These are phyloP conservation scores for Chiua virens DNA, from an alignment of 768 basidiomycete genomes.

Conservation along the genomic window DNA sequence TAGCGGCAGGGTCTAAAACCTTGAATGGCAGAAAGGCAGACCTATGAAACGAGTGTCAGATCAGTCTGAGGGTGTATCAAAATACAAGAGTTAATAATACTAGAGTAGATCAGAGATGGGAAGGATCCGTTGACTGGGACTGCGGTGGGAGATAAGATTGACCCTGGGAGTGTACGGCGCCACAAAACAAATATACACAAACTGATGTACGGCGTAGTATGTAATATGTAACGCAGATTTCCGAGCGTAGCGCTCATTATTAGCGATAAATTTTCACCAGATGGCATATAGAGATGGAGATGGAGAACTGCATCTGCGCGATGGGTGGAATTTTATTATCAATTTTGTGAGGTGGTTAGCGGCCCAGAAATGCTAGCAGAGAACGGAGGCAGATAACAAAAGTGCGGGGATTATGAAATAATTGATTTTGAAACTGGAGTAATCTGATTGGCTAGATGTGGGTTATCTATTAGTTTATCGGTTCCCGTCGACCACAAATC, in stretches of 20 bases:
- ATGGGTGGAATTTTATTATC: not conserved
- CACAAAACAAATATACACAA: conserved; percentile 27
- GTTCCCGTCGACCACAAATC: conserved; percentile 38
- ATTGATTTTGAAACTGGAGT: conserved; percentile 27
- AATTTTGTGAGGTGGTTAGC: not conserved
- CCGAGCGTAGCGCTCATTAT: conserved; percentile 30
- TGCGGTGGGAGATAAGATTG: conserved; percentile 33
- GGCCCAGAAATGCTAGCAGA: not conserved
- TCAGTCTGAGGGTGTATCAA: too few species aligned
- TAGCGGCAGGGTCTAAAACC: too few species aligned
- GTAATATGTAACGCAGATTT: conserved; percentile 31
- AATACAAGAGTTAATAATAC: too few species aligned
- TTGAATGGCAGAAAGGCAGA: conserved; percentile 8
- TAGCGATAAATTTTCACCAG: conserved; percentile 29
- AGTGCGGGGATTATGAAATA: conserved; percentile 18
- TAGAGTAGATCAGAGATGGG: conserved; percentile 14
- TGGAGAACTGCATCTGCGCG: not conserved
- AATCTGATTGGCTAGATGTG: conserved; percentile 38
- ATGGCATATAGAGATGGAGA: conserved; percentile 11
- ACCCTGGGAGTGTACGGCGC: conserved; percentile 26
- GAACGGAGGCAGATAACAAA: conserved; percentile 2
- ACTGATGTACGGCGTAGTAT: conserved; percentile 19
- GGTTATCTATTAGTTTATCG: conserved; percentile 41
- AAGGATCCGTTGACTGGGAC: not conserved
- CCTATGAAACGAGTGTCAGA: not conserved